Conservation (phyloP, 805 yeast species). For the Cyberlindnera petersonii region DNA sequence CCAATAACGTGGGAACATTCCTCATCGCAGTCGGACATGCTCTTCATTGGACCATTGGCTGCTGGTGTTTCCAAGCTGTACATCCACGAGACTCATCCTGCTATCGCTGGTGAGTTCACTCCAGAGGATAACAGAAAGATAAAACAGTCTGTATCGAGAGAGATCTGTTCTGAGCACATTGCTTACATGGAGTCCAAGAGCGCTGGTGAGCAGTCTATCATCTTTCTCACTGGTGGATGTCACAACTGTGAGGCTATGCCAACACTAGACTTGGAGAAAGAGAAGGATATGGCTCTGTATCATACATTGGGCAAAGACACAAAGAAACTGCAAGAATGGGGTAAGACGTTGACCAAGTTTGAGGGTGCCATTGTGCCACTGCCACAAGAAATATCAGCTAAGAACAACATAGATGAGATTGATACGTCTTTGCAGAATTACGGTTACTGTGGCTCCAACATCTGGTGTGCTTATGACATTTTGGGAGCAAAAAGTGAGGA, state of each 20-base stretch:
- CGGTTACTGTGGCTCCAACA: conserved; percentile 13
- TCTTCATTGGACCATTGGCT: conserved; percentile 31
- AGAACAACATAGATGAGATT: conserved; percentile 15
- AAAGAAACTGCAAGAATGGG: conserved; percentile 10
- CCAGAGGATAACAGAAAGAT: conserved; percentile 14
- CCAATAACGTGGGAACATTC: conserved; percentile 21
- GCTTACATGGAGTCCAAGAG: conserved; percentile 8
- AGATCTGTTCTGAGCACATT: conserved; percentile 19
- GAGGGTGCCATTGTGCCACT: conserved; percentile 18
- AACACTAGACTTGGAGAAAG: conserved; percentile 7
- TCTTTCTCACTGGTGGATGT: conserved; percentile 18
- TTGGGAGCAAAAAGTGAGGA: conserved; percentile 15
- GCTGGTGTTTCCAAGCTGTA: conserved; percentile 12
- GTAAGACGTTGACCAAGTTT: conserved; percentile 5
- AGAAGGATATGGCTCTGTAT: conserved; percentile 10
- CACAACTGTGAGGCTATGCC: conserved; percentile 13
- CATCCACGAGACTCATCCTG: conserved; percentile 13
- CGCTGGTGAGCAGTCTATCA: conserved; percentile 1
- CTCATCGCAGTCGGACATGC: conserved; percentile 29
- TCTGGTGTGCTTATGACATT: conserved; percentile 20
- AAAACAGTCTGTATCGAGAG: conserved; percentile 14
- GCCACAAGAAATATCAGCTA: conserved; percentile 13
- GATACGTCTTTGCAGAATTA: conserved; percentile 10
- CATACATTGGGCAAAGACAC: conserved; percentile 4
- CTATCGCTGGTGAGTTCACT: conserved; percentile 17